Percentiles rank a stretch among this genome's conserved stretches.
Evolutionary conservation across 495 filamentous ascomycete species (phyloP).

Genomic region (Hypoxylon rickii): DNA sequence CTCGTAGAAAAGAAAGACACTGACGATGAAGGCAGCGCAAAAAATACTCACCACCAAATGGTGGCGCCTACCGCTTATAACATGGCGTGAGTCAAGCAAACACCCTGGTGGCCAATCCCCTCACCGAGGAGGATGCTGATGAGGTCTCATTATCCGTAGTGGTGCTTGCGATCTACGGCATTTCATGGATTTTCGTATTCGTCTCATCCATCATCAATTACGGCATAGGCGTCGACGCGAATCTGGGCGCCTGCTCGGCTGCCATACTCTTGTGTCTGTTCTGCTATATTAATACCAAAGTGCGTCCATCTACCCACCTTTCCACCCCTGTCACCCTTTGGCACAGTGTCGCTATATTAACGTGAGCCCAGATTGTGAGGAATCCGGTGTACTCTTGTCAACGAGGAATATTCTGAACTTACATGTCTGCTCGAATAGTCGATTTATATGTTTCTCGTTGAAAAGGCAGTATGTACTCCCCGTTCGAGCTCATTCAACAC

Average conservation of each 20-base stretch:
- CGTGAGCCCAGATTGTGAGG: slow-evolving; percentile 44
- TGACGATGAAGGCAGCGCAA: slow-evolving; percentile 38
- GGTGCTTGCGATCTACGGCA: slow-evolving; percentile 54
- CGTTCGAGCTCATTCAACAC: background rate
- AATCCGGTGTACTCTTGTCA: background rate
- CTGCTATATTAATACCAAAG: slow-evolving; percentile 60
- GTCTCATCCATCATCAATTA: slow-evolving; percentile 55
- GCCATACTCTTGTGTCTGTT: slow-evolving; percentile 55
- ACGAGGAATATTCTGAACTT: slow-evolving; percentile 1
- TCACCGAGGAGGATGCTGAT: slow-evolving; percentile 1
- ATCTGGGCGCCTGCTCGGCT: slow-evolving; percentile 47
- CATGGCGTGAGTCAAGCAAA: slow-evolving; percentile 47
- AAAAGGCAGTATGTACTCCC: slow-evolving; percentile 51
- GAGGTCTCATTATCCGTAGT: slow-evolving; percentile 35
- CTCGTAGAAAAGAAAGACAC: background rate
- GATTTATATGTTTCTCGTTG: slow-evolving; percentile 58
- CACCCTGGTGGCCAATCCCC: background rate
- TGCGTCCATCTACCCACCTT: slow-evolving; percentile 18
- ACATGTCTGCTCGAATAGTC: slow-evolving; percentile 37
- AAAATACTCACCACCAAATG: slow-evolving; percentile 47
- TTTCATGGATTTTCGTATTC: slow-evolving; percentile 56
- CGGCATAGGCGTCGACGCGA: slow-evolving; percentile 52
- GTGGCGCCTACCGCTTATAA: slow-evolving; percentile 49
- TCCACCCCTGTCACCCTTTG: background rate
- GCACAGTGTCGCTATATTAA: background rate